A percentile compares a stretch with the other conserved stretches of the same genome.
phyloP scores from a whole-genome alignment of 2,329 filamentous ascomycete species.

The Cercospora janseana region DNA sequence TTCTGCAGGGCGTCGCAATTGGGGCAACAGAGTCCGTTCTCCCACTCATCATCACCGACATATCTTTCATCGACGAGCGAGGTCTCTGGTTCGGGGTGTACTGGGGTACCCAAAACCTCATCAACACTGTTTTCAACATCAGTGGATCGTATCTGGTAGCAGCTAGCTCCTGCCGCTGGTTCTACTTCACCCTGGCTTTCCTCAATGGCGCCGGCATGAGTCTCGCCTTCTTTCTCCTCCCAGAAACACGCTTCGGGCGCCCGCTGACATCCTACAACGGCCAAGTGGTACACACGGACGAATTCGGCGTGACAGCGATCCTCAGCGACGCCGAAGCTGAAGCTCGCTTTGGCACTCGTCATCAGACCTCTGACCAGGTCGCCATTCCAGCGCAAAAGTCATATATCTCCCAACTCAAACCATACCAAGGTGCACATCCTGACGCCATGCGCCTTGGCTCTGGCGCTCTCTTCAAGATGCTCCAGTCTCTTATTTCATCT shows the following conservation, averaged over 20 bases:
- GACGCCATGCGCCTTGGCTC: neutral
- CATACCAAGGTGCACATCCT: neutral
- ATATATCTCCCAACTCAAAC: constrained; percentile 1
- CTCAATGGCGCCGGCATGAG: constrained; percentile 40
- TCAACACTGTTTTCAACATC: constrained; percentile 38
- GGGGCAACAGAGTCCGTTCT: constrained; percentile 44
- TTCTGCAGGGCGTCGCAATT: constrained; percentile 39
- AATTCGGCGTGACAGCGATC: constrained; percentile 42
- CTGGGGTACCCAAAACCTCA: constrained; percentile 42
- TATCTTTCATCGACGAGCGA: constrained; percentile 44
- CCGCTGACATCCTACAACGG: constrained; percentile 38
- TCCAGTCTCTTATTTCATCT: constrained; percentile 39
- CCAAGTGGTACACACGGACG: constrained; percentile 41
- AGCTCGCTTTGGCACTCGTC: neutral
- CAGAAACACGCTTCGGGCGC: constrained; percentile 45
- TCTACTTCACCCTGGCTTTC: constrained; percentile 44
- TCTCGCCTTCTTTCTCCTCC: constrained; percentile 41
- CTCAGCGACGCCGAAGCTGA: constrained; percentile 36
- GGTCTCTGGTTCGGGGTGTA: constrained; percentile 41
- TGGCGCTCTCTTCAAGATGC: constrained; percentile 34
- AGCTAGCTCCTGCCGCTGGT: constrained; percentile 44
- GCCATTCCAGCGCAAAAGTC: neutral
- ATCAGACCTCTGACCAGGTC: neutral
- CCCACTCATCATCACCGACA: constrained; percentile 42
- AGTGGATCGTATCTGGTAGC: constrained; percentile 40